These are phyloP conservation scores for Aspergillus hortae DNA, from an alignment of 2,329 filamentous ascomycete species.

Conservation along the genomic window DNA sequence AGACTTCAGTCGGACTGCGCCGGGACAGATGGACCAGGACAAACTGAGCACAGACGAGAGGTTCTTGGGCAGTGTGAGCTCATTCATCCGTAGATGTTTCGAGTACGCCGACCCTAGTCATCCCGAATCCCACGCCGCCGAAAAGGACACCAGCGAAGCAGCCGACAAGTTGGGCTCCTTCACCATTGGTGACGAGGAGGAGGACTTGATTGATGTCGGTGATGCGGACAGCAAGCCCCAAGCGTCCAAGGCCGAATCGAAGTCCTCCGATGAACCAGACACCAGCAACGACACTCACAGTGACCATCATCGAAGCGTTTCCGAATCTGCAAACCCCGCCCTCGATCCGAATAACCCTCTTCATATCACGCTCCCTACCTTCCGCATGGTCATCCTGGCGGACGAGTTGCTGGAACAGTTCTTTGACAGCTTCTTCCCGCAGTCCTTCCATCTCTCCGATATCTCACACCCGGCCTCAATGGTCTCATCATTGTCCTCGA, in stretches of 20 bases:
- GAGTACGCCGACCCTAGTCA: conserved; percentile 96
- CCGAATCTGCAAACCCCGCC: conserved; percentile 79
- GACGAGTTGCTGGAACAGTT: conserved; percentile 95
- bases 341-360: conserved; percentile 90
- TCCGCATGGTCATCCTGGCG: conserved; percentile 96
- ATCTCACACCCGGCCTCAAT: conserved; percentile 47
- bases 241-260: background rate
- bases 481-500: conserved; percentile 55
- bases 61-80: conserved; percentile 88
- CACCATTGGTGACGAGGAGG: conserved; percentile 69
- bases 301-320: conserved; percentile 21
- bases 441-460: conserved; percentile 85
- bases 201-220: conserved; percentile 43
- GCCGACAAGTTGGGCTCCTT: conserved; percentile 57
- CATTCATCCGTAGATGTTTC: conserved; percentile 93
- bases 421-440: conserved; percentile 92
- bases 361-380: conserved; percentile 93
- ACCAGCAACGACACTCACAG: background rate
- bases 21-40: conserved; percentile 31
- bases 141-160: conserved; percentile 28
- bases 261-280: background rate
- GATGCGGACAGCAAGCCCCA: conserved; percentile 13
- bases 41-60: conserved; percentile 70
- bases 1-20: conserved; percentile 37
- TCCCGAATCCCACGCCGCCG: conserved; percentile 45